A percentile compares a stretch with the other conserved stretches of the same genome.
phyloP scores from a whole-genome alignment of 2,329 filamentous ascomycete genomes.

The Pseudophaeomoniella oleicola region DNA sequence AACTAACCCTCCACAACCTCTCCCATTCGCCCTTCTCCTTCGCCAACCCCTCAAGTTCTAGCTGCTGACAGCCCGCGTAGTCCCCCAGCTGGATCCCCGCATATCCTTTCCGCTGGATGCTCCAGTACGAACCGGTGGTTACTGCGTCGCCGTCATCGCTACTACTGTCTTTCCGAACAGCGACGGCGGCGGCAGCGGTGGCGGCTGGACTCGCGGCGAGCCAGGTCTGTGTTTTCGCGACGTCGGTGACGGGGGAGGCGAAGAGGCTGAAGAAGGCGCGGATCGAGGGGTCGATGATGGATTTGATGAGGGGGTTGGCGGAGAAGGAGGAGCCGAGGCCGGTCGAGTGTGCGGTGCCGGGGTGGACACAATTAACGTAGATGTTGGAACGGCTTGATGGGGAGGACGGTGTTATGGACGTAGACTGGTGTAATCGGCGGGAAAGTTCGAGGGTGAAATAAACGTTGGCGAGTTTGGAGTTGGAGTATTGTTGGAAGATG shows the following conservation, averaged over 20 bases:
- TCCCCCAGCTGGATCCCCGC: background rate
- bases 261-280: background rate
- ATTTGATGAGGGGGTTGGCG: background rate
- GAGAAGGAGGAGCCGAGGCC: background rate
- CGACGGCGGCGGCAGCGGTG: too few species aligned
- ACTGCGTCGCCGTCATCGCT: background rate
- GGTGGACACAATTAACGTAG: background rate
- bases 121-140: slow-evolving; percentile 6
- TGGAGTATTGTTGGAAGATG: background rate
- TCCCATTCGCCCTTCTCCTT: background rate
- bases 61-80: background rate
- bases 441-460: background rate
- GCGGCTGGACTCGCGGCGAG: background rate
- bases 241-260: background rate
- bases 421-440: too few species aligned
- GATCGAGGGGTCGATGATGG: background rate
- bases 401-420: too few species aligned
- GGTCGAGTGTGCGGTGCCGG: background rate
- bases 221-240: background rate
- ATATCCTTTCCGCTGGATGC: background rate
- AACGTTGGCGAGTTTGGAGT: background rate
- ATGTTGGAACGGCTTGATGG: background rate
- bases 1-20: background rate
- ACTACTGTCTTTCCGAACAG: too few species aligned
- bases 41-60: background rate